Percentiles rank a stretch among this genome's conserved stretches.
These are phyloP conservation scores for Blastobotrys apis DNA, from an alignment of 1,139 yeast genomes.

Conservation along the genomic window DNA sequence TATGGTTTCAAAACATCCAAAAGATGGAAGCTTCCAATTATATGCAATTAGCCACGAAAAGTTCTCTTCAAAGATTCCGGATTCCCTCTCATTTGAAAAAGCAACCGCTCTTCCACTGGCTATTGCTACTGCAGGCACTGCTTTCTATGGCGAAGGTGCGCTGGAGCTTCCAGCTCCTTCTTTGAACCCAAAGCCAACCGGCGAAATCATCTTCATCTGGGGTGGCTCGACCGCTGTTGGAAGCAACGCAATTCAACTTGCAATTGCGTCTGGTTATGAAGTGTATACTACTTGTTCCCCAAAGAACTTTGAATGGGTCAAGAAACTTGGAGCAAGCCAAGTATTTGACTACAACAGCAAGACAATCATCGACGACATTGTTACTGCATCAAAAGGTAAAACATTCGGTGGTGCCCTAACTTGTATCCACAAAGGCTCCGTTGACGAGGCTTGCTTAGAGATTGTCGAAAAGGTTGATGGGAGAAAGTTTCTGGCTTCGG, in stretches of 20 bases:
- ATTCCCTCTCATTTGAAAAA: slow-evolving; percentile 4
- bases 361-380: neutral
- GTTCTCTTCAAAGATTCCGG: slow-evolving; percentile 3
- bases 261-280: slow-evolving; percentile 47
- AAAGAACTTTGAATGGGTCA: slow-evolving; percentile 43
- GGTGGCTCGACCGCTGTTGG: slow-evolving; percentile 62
- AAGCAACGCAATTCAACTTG: slow-evolving; percentile 51
- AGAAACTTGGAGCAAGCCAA: slow-evolving; percentile 54
- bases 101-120: slow-evolving; percentile 4
- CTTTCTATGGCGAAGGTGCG: neutral
- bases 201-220: slow-evolving; percentile 38
- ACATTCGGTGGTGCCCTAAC: too few species aligned
- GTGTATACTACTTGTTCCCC: slow-evolving; percentile 53
- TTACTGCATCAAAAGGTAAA: neutral
- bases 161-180: slow-evolving; percentile 6
- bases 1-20: slow-evolving; percentile 49
- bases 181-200: neutral
- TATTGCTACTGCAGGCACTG: slow-evolving; percentile 6
- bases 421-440: too few species aligned
- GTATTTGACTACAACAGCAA: slow-evolving; percentile 42
- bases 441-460: neutral
- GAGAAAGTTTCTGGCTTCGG: neutral
- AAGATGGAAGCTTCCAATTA: slow-evolving; percentile 58
- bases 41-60: slow-evolving; percentile 36
- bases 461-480: neutral